A percentile compares a stretch with the other conserved stretches of the same genome.
Conservation (phyloP, 2,329 filamentous ascomycete genomes). For the Diaporthe sp. region DNA sequence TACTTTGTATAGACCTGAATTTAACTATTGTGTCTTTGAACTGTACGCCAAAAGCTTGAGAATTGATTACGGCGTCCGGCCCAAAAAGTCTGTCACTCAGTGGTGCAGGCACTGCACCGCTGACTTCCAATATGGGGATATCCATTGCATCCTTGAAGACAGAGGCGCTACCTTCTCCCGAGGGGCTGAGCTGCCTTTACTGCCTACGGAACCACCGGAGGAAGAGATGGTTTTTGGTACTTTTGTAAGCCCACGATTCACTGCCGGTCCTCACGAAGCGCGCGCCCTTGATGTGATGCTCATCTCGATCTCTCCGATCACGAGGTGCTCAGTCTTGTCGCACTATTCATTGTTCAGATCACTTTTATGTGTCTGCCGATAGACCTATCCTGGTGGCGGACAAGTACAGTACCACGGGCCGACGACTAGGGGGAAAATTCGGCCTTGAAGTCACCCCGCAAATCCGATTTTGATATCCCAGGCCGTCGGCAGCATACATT, state of each 20-base stretch:
- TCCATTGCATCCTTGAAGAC: not conserved
- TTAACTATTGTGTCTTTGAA: no score
- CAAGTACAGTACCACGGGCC: no score
- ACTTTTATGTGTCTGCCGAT: not conserved
- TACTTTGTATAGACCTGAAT: no score
- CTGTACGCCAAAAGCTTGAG: no score
- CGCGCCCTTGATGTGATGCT: not conserved
- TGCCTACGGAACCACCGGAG: not conserved
- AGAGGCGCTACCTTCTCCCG: not conserved
- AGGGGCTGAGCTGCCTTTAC: not conserved
- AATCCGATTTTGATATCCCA: not conserved
- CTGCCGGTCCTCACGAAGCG: not conserved
- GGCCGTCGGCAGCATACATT: not conserved
- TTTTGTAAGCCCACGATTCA: not conserved
- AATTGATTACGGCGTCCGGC: not conserved
- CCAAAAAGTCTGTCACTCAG: not conserved
- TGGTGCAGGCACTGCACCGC: not conserved
- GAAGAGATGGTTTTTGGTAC: not conserved
- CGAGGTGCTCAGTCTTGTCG: not conserved
- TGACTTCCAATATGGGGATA: not conserved
- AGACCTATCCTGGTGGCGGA: not conserved
- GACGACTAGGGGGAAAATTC: not conserved
- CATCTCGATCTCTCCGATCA: not conserved
- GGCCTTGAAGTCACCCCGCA: not conserved
- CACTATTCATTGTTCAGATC: not conserved